Conservation (phyloP, 257 asterid species). For the Solanum microdontum region DNA sequence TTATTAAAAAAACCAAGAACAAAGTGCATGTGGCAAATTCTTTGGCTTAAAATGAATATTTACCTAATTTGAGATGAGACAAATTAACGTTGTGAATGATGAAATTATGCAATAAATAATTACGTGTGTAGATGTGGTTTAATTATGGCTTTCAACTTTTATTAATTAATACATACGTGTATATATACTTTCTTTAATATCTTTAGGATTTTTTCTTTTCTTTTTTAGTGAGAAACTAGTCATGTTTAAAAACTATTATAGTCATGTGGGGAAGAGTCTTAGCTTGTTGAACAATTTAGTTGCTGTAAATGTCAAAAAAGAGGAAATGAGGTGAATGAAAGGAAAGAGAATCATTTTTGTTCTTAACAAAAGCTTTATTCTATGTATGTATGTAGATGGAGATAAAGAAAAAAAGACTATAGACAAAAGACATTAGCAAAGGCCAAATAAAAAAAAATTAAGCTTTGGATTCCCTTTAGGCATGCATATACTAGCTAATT, state of each 20-base stretch:
- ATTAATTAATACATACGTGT: not conserved
- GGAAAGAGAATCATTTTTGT: slow-evolving; percentile 2
- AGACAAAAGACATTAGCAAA: slow-evolving; percentile 10
- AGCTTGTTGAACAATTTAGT: slow-evolving; percentile 2
- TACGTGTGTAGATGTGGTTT: not conserved
- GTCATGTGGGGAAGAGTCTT: not conserved
- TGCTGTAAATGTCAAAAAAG: slow-evolving; percentile 2
- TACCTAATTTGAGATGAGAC: not conserved
- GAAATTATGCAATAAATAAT: not conserved
- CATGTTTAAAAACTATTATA: too few species aligned
- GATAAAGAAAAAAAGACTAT: not conserved
- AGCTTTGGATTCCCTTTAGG: slow-evolving; percentile 12
- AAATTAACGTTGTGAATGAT: not conserved
- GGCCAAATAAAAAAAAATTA: slow-evolving; percentile 4
- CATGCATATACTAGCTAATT: not conserved
- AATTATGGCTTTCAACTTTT: not conserved
- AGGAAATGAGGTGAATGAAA: not conserved
- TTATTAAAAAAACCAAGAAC: not conserved
- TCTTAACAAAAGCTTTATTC: not conserved
- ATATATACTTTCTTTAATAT: not conserved
- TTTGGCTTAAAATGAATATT: not conserved
- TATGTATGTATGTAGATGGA: not conserved
- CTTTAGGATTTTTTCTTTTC: not conserved
- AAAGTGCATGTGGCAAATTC: not conserved
- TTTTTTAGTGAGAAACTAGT: not conserved